Base-by-base conservation (phyloP, 2,329 filamentous ascomycete species). In the Fusarium nanum region DNA sequence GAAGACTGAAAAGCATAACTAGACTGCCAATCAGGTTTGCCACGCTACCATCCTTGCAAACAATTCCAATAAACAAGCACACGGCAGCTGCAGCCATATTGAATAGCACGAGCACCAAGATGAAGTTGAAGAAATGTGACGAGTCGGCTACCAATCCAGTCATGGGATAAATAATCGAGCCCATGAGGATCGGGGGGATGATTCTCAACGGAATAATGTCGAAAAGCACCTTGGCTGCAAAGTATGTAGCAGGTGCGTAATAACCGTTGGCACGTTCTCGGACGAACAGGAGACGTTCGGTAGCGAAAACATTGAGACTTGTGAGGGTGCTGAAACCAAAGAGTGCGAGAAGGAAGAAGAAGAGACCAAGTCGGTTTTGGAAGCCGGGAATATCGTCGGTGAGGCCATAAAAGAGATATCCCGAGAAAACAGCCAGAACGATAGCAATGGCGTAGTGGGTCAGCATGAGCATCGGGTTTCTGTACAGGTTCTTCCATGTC, bases 401-500 rank as follows among this genome's bases (percentile, higher is more conserved):
- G 49, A 99, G 85, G 4, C 95, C 96, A 75, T 98, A 99, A 83
- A 98, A 99, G 14, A 99, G 87, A 80, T 93, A 98, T 6, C 96
- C 96, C 3, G 95, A 94, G 61, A 99, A 92, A 7, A 98, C 95
- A 3, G 94, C 96, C 8, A 99, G 87, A 1, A 98, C 83, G 65
- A 99, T 98, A 10, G 96, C 94, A 72, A 98, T 98, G 40, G 96
- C 96, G 78, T 98, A 99, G 81, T 99, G 96, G 0, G 94, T 98
- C 61, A 99, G 87, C 96, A 99, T 99, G 64, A 99, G 84, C 88
- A 98, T 94, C 2, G 96, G 96, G 79, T 99, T 98, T 60, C 96
- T 91, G 83, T 99, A 98, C 9, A 99, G 86, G 77, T 99, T 99
- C 77, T 92, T 94, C 95, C 95, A 99, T 0, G 96, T 99, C 47